A percentile compares a stretch with the other conserved stretches of the same genome.
phyloP scores from a whole-genome alignment of 2,329 filamentous ascomycete species.

The Neophaeococcomyces aloes region DNA sequence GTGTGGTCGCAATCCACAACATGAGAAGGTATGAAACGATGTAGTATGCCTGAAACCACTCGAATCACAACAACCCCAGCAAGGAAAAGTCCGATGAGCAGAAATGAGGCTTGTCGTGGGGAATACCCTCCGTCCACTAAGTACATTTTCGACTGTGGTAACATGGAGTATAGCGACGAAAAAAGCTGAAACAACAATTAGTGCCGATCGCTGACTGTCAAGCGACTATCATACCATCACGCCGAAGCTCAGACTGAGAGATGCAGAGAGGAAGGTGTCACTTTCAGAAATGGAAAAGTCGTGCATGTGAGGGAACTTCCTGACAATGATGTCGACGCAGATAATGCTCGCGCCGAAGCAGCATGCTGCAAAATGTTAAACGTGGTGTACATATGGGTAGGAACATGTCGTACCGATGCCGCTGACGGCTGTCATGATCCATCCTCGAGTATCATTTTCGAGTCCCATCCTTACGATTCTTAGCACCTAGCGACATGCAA shows the following conservation, averaged over 20 bases:
- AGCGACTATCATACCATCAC: slow-evolving; percentile 63
- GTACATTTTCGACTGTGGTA: slow-evolving; percentile 74
- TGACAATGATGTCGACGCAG: slow-evolving; percentile 70
- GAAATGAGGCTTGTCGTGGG: slow-evolving; percentile 51
- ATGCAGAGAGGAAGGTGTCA: slow-evolving; percentile 75
- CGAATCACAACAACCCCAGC: slow-evolving; percentile 39
- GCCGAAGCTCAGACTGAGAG: slow-evolving; percentile 84
- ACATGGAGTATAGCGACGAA: slow-evolving; percentile 84
- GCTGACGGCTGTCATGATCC: slow-evolving; percentile 78
- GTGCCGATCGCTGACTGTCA: background rate
- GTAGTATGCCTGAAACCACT: slow-evolving; percentile 35
- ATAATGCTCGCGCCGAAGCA: slow-evolving; percentile 72
- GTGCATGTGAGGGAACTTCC: slow-evolving; percentile 59
- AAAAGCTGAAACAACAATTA: slow-evolving; percentile 47
- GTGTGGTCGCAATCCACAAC: slow-evolving; percentile 22
- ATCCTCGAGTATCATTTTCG: slow-evolving; percentile 78
- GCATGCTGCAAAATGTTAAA: slow-evolving; percentile 31
- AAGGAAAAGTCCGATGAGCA: slow-evolving; percentile 37
- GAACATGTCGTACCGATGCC: slow-evolving; percentile 52
- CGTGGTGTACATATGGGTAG: slow-evolving; percentile 2
- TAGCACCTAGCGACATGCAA: background rate
- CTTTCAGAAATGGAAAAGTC: slow-evolving; percentile 83
- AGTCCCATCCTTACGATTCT: slow-evolving; percentile 35
- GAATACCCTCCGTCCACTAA: slow-evolving; percentile 58
- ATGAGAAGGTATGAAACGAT: slow-evolving; percentile 40